Conservation (phyloP, 345 rosid genomes). For the Eucalyptus curtisii region DNA sequence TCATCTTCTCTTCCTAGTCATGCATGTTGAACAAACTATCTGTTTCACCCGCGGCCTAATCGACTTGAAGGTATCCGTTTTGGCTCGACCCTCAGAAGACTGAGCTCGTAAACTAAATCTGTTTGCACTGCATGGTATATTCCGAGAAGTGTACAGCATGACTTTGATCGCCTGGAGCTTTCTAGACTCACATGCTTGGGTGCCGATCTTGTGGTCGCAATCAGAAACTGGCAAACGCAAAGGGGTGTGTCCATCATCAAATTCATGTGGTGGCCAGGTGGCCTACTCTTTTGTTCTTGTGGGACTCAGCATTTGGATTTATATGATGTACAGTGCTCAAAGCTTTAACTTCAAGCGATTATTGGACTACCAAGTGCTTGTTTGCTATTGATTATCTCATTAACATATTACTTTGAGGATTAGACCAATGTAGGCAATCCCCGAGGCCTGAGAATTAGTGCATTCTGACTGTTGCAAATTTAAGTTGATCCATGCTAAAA, state of each 20-base stretch:
- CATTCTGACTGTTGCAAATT: neutral
- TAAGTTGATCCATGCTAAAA: neutral
- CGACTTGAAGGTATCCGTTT: neutral
- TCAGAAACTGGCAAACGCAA: neutral
- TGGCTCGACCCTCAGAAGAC: neutral
- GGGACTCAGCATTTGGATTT: neutral
- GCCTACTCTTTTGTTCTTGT: neutral
- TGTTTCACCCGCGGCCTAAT: neutral
- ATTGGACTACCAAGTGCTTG: neutral
- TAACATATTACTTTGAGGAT: neutral
- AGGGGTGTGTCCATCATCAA: neutral
- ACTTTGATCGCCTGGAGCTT: neutral
- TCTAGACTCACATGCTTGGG: neutral
- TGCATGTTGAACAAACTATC: neutral
- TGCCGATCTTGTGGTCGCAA: neutral
- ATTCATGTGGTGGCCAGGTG: neutral
- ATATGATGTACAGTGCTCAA: neutral
- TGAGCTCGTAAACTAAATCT: neutral
- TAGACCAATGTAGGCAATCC: neutral
- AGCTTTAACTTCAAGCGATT: neutral
- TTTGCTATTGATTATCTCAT: neutral
- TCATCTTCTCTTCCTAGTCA: neutral
- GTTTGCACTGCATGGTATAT: neutral
- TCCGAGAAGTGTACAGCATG: neutral
- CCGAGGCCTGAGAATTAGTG: neutral